Conservation (phyloP, 768 basidiomycete species). For the Suillus lakei region DNA sequence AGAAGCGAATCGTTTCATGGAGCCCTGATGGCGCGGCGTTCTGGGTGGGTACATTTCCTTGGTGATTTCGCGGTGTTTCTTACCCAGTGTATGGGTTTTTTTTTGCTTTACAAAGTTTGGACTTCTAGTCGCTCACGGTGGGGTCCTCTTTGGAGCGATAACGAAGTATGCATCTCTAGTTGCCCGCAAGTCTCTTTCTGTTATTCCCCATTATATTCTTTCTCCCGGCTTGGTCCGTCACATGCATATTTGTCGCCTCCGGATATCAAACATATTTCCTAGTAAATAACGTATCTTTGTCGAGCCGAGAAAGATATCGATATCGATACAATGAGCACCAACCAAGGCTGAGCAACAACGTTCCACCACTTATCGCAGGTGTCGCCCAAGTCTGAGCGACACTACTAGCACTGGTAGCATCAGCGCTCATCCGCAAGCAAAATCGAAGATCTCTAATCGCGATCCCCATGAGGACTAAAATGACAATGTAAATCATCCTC, state of each 20-base stretch:
- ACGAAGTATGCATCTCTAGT: background rate
- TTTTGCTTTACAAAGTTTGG: background rate
- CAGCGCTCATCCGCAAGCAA: background rate
- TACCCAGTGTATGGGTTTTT: background rate
- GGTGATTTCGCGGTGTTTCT: background rate
- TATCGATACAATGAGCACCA: background rate
- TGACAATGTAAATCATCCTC: slow-evolving; percentile 4
- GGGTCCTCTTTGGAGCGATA: background rate
- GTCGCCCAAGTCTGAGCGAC: background rate
- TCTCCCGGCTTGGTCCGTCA: background rate
- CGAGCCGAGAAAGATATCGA: background rate
- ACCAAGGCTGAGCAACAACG: background rate
- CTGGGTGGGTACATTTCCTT: background rate
- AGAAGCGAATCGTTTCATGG: background rate
- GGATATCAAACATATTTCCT: background rate
- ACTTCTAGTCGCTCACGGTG: background rate
- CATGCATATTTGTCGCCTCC: background rate
- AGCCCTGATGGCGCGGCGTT: background rate
- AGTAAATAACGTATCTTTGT: background rate
- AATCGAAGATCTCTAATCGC: slow-evolving; percentile 1
- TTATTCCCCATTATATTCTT: background rate
- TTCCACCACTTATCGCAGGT: background rate
- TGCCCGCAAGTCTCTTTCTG: background rate
- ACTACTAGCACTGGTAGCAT: background rate
- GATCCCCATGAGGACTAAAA: background rate